Conservation (phyloP, 2,329 filamentous ascomycete genomes). For the Graphiopsis chlorocephala region DNA sequence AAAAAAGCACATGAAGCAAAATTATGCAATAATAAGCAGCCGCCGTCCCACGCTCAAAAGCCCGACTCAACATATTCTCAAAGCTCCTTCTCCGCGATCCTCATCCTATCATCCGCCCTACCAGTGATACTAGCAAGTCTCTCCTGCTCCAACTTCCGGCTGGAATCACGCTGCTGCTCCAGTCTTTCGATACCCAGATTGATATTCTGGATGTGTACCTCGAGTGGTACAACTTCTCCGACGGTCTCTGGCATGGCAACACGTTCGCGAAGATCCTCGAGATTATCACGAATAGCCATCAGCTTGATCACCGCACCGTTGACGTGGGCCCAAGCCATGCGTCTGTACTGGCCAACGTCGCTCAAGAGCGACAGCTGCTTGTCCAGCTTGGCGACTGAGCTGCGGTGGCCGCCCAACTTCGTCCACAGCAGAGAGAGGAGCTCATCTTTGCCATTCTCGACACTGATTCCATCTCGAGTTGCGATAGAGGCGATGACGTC, state of each 20-base stretch:
- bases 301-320: constrained; percentile 67
- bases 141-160: constrained; percentile 29
- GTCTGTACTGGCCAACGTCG: constrained; percentile 65
- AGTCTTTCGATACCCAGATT: constrained; percentile 69
- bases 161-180: constrained; percentile 59
- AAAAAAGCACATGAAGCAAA: not conserved
- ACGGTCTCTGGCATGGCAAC: constrained; percentile 65
- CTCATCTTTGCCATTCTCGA: constrained; percentile 60
- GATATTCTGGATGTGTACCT: constrained; percentile 74
- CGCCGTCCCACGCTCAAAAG: not conserved
- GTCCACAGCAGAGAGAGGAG: constrained; percentile 71
- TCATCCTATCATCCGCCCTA: constrained; percentile 17
- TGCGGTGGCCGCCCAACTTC: constrained; percentile 66
- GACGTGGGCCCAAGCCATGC: constrained; percentile 66
- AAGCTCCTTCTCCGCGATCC: constrained; percentile 13
- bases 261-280: constrained; percentile 69
- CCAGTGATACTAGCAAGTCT: constrained; percentile 26
- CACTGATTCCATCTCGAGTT: constrained; percentile 59
- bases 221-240: constrained; percentile 59
- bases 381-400: constrained; percentile 59
- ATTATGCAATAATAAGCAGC: not conserved
- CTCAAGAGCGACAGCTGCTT: constrained; percentile 62
- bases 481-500: constrained; percentile 68
- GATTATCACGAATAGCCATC: constrained; percentile 66
- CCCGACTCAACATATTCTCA: not conserved